Percentiles rank a stretch among this genome's conserved stretches.
These are phyloP conservation scores for Boehmeria nivea DNA, from an alignment of 306 rosid species.

Conservation along the genomic window DNA sequence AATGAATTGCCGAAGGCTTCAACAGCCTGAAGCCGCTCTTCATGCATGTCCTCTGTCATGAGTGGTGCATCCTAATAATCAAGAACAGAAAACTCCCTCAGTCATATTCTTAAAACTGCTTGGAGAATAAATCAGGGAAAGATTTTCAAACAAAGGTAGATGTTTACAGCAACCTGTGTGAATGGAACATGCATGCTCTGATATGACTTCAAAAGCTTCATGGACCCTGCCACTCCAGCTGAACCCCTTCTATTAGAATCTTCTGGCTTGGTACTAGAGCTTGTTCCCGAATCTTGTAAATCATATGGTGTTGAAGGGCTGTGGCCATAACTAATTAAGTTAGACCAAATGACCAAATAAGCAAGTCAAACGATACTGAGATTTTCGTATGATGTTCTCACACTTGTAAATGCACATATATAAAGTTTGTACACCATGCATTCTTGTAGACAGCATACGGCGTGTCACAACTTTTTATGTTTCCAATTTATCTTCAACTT, in stretches of 20 bases:
- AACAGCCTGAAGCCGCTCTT: constrained; percentile 90
- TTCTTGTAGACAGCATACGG: too few relatives aligned
- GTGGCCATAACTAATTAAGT: constrained; percentile 24
- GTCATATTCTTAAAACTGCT: constrained; percentile 19
- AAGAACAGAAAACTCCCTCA: constrained; percentile 14
- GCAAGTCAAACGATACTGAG: background rate
- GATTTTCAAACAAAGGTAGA: constrained; percentile 19
- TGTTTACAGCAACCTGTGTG: constrained; percentile 67
- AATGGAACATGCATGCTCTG: constrained; percentile 88
- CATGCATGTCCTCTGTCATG: constrained; percentile 99
- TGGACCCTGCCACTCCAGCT: constrained; percentile 58
- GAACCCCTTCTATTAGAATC: constrained; percentile 64
- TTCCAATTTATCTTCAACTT: too few relatives aligned
- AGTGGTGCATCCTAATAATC: constrained; percentile 72
- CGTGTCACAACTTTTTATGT: too few relatives aligned
- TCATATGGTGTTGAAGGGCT: constrained; percentile 42
- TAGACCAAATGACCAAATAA: constrained; percentile 10
- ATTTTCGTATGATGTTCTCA: too few relatives aligned
- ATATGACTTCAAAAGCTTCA: constrained; percentile 76
- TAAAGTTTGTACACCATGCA: too few relatives aligned
- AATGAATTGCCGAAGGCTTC: constrained; percentile 83
- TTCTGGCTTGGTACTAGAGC: constrained; percentile 38
- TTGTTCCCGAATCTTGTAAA: constrained; percentile 29
- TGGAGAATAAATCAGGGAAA: constrained; percentile 13
- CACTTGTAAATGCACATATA: background rate